phyloP scores from a whole-genome alignment of 73 alveolate species.

The Strombidium stylifer region DNA sequence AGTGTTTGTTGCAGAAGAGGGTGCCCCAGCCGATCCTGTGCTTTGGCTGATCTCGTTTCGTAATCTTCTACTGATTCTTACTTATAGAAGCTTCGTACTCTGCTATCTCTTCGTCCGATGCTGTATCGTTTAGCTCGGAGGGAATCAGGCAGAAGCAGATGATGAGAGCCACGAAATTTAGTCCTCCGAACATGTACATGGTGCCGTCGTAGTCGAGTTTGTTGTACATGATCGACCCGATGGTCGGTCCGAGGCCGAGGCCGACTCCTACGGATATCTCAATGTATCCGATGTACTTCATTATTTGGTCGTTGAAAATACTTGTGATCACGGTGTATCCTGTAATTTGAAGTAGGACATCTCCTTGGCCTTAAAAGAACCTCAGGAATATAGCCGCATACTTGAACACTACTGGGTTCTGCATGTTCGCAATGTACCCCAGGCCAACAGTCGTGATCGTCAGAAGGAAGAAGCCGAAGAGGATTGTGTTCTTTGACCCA shows the following conservation, averaged over 20 bases:
- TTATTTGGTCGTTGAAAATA: constrained; percentile 51
- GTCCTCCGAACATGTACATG: constrained; percentile 21
- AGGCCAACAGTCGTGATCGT: constrained; percentile 14
- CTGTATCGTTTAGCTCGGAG: neutral
- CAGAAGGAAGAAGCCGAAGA: neutral
- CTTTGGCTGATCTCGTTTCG: no score
- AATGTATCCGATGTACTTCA: constrained; percentile 48
- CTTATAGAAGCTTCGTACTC: no score
- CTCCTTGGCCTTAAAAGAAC: constrained; percentile 47
- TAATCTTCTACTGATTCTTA: no score
- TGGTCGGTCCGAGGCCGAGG: constrained; percentile 56
- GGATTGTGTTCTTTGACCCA: no score
- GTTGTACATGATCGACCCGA: constrained; percentile 50
- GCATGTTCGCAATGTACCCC: constrained; percentile 11
- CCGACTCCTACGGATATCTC: constrained; percentile 66
- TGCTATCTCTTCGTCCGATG: neutral
- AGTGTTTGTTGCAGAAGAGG: no score
- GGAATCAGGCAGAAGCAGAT: constrained; percentile 4
- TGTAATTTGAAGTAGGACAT: constrained; percentile 22
- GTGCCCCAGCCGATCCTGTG: no score
- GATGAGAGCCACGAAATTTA: neutral
- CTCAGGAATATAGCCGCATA: constrained; percentile 15
- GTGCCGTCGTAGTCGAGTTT: constrained; percentile 42
- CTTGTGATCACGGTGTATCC: constrained; percentile 54
- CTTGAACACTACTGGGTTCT: neutral